phyloP scores from a whole-genome alignment of 2,329 filamentous ascomycete genomes.

The Ophiostoma sp. region DNA sequence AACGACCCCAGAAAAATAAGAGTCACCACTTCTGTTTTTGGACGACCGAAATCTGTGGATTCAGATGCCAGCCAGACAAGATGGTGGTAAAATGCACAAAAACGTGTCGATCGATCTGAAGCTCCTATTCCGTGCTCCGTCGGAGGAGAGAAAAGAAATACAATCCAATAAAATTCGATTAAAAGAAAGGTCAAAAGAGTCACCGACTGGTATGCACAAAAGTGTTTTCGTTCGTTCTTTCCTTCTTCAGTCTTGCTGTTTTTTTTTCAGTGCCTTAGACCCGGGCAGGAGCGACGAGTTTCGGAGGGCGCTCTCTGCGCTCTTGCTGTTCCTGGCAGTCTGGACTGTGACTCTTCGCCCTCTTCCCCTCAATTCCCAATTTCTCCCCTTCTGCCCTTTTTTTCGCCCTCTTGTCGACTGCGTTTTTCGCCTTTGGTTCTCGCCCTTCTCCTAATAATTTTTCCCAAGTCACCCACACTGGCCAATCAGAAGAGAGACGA shows the following conservation, averaged over 20 bases:
- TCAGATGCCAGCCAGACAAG: neutral
- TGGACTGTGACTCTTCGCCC: neutral
- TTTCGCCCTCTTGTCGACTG: neutral
- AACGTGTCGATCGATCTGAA: slow-evolving; percentile 1
- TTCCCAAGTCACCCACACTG: neutral
- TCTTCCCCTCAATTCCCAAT: neutral
- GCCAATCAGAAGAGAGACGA: neutral
- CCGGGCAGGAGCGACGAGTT: slow-evolving; percentile 2
- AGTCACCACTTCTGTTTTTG: neutral
- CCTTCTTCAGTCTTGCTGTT: neutral
- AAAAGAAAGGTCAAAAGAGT: neutral
- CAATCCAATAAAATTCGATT: neutral
- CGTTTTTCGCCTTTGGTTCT: neutral
- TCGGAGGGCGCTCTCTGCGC: neutral
- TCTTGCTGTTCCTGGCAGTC: neutral
- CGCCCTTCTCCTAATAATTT: neutral
- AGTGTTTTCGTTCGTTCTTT: neutral
- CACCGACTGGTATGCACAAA: neutral
- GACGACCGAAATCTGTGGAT: neutral
- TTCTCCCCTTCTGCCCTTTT: neutral
- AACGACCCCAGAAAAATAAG: slow-evolving; percentile 17
- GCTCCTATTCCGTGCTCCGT: slow-evolving; percentile 7
- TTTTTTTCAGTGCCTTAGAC: neutral
- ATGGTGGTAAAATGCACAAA: neutral
- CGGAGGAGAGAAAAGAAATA: neutral